Evolutionary conservation across 1,139 yeast genomes (phyloP).

Genomic region (Pichia sp.): DNA sequence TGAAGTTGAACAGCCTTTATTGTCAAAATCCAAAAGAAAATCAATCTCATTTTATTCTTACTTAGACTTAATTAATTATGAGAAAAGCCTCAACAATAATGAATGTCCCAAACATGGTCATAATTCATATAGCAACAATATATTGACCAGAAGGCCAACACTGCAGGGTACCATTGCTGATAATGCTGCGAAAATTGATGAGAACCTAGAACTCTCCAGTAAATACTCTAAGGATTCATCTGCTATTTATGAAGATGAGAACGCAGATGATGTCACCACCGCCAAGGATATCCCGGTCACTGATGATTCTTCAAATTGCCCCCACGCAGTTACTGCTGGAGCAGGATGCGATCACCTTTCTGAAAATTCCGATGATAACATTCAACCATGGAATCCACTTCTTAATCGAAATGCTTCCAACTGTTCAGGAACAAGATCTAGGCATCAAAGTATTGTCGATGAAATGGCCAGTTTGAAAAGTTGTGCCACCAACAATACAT

Average conservation of each 20-base stretch:
- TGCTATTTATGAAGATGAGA: too few species aligned
- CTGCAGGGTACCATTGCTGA: slow-evolving; percentile 10
- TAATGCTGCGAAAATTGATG: slow-evolving; percentile 9
- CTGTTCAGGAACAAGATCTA: neutral
- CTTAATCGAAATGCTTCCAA: neutral
- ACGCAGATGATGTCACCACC: neutral
- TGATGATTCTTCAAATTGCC: neutral
- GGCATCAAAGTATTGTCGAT: slow-evolving; percentile 10
- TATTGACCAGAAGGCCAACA: slow-evolving; percentile 6
- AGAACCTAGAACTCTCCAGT: slow-evolving; percentile 3
- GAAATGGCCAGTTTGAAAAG: slow-evolving; percentile 14
- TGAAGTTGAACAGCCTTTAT: neutral
- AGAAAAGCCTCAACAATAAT: slow-evolving; percentile 9
- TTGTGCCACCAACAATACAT: slow-evolving; percentile 13
- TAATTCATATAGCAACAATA: neutral
- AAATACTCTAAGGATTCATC: neutral
- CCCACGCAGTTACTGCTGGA: neutral
- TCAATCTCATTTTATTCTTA: slow-evolving; percentile 24
- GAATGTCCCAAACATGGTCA: slow-evolving; percentile 8
- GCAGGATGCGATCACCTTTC: neutral
- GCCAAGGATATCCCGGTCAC: neutral
- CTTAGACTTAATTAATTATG: slow-evolving; percentile 23
- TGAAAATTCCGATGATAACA: slow-evolving; percentile 1
- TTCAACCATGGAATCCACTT: slow-evolving; percentile 8
- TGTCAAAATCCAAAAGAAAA: slow-evolving; percentile 3